Evolutionary conservation across 305 asterid genomes (phyloP), one percentile per base, ranked within the genome.

Genomic region (Solanum hybrid): DNA sequence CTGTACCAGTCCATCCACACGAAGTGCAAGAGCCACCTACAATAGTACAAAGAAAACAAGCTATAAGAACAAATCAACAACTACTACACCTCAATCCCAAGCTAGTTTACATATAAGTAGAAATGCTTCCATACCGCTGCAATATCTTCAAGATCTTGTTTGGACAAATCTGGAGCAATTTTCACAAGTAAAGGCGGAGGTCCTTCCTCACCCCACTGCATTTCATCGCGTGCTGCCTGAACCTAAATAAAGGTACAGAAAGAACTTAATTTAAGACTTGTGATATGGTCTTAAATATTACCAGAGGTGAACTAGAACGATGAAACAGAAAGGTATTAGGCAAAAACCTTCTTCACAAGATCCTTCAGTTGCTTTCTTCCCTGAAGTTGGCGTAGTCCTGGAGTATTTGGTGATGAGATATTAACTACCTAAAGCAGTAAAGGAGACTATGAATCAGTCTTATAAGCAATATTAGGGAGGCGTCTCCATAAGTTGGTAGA

Each of bases 191-290:
- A 91, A 0, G 98, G 99, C 22, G 99, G 99, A 64, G 99, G 99
- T 22, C 99, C 99, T 87, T 97, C 99, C 89, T 97, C 99, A 87
- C 97, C 99, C 99, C 99, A 96, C 94, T 97, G 99, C 99, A 96
- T 97, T 93, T 97, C 99, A 90, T 97, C 99, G 60, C 99, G 97
- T 88, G 98, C 99, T 26, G 97, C 99, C 95, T 95, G 99, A 90
- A 97, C 96, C 99, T 93, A 94, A 86, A 91, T 29, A 29, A 34
- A 80, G 35, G n/a, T 40, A 82, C 82, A 40, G 35, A 89, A 15
- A 82, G 79, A 71, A 42, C 78, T 84, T 45, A 69, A 42, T 66
- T 51, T 29, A 69, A 27, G 24, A 79, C 81, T 40, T 66, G 31
- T 24, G 34, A 81, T 38, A n/a, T 45, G 26, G 66, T 75, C 10